phyloP scores from a whole-genome alignment of 805 yeast genomes.

The Saccharomycopsis sp. region DNA sequence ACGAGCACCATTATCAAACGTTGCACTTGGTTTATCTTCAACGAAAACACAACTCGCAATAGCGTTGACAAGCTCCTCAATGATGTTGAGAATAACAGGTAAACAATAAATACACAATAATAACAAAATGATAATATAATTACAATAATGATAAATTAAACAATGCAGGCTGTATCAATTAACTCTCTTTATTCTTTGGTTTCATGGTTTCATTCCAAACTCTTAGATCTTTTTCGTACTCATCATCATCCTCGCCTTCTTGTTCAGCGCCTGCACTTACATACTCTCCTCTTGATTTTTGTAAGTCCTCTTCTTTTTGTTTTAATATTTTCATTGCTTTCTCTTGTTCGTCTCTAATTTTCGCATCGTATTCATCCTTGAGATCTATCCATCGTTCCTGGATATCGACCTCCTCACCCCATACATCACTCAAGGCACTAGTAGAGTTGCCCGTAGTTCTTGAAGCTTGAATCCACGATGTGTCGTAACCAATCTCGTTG shows the following conservation, averaged over 20 bases:
- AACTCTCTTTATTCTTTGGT: too few species aligned
- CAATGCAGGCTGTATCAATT: too few species aligned
- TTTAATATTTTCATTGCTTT: constrained; percentile 33
- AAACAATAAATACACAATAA: too few species aligned
- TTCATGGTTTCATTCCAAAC: too few species aligned
- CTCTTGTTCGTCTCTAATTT: constrained; percentile 39
- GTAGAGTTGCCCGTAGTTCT: constrained; percentile 55
- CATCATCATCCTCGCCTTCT: constrained; percentile 7
- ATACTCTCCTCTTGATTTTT: constrained; percentile 9
- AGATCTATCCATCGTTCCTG: constrained; percentile 95
- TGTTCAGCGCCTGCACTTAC: constrained; percentile 5
- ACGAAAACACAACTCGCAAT: too few species aligned
- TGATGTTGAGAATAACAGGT: too few species aligned
- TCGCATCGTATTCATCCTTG: constrained; percentile 66
- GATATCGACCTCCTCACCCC: constrained; percentile 42
- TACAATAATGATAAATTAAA: too few species aligned
- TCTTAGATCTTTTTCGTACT: constrained; percentile 19
- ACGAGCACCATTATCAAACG: too few species aligned
- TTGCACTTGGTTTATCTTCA: too few species aligned
- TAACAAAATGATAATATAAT: too few species aligned
- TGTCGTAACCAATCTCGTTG: constrained; percentile 93
- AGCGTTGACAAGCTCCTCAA: too few species aligned
- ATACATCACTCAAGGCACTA: constrained; percentile 30
- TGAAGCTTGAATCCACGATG: constrained; percentile 94
- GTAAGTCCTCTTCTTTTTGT: constrained; percentile 33